Evolutionary conservation across 2,329 filamentous ascomycete species (phyloP).

Genomic region (Pyrenochaeta sp.): DNA sequence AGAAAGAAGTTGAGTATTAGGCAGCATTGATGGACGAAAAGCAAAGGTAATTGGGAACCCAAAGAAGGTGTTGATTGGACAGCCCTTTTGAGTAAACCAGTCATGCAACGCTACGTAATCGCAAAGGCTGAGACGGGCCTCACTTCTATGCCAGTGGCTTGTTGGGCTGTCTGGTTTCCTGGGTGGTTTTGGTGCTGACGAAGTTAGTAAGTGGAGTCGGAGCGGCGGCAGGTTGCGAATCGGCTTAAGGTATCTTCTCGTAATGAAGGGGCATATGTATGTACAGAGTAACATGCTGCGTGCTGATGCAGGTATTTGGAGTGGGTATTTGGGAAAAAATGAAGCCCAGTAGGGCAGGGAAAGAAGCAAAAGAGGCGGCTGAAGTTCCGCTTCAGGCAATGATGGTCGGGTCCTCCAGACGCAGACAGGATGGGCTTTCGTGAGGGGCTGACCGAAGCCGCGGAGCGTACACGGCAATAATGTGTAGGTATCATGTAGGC

Average conservation of each 20-base stretch:
- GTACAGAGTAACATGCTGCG: too few species aligned
- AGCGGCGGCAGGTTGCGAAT: too few species aligned
- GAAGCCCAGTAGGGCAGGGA: too few species aligned
- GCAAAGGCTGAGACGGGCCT: slow-evolving; percentile 17
- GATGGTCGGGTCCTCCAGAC: not conserved
- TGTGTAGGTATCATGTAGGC: not conserved
- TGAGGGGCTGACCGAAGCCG: not conserved
- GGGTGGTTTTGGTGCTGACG: slow-evolving; percentile 1
- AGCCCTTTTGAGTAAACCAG: slow-evolving; percentile 16
- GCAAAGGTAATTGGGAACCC: not conserved
- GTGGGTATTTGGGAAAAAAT: too few species aligned
- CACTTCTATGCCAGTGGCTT: slow-evolving; percentile 3
- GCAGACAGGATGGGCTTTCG: not conserved
- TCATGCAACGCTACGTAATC: slow-evolving; percentile 22
- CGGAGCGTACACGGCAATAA: not conserved
- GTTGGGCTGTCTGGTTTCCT: slow-evolving; percentile 6
- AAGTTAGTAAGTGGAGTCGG: slow-evolving; percentile 2
- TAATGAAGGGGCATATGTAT: too few species aligned
- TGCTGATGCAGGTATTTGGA: not conserved
- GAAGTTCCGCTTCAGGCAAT: not conserved
- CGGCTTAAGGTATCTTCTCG: too few species aligned
- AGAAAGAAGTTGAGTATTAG: not conserved
- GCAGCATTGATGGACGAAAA: not conserved
- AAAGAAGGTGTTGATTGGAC: not conserved
- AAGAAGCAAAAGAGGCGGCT: not conserved